Conservation (phyloP, 805 yeast species). For the Candida boidinii region DNA sequence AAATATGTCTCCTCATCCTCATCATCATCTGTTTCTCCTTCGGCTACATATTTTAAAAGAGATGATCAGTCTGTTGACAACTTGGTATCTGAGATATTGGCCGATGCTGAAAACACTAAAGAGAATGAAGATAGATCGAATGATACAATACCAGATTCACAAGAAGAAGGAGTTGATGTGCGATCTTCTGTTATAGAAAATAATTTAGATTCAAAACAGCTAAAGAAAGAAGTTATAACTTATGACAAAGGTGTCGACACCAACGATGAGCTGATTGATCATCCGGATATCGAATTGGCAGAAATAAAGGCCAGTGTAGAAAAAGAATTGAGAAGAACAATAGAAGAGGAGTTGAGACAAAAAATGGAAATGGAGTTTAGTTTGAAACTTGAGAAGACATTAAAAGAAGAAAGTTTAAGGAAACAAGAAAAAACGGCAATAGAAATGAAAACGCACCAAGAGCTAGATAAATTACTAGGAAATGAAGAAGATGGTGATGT, state of each 20-base stretch:
- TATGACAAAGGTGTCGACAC: constrained; percentile 16
- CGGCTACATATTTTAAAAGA: too few species aligned
- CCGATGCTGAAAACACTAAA: background rate
- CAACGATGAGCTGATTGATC: constrained; percentile 4
- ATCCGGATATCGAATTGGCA: constrained; percentile 5
- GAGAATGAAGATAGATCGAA: background rate
- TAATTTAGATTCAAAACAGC: too few species aligned
- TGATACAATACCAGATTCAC: background rate
- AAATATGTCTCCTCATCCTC: too few species aligned
- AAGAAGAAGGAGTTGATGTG: background rate
- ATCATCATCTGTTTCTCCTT: too few species aligned
- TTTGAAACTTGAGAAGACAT: constrained; percentile 4
- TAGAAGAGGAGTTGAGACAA: constrained; percentile 8
- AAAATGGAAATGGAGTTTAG: constrained; percentile 7
- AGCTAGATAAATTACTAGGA: background rate
- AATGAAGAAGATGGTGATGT: background rate
- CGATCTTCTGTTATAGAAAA: background rate
- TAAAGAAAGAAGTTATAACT: constrained; percentile 1
- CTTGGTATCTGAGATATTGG: too few species aligned
- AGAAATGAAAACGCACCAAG: too few species aligned
- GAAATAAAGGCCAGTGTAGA: constrained; percentile 4
- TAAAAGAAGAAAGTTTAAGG: background rate
- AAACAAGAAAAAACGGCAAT: too few species aligned
- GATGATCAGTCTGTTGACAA: too few species aligned
- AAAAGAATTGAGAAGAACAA: constrained; percentile 5